Percentiles rank a stretch among this genome's conserved stretches.
phyloP scores from a whole-genome alignment of 75 land plant species.

The Chamaecyparis obtusa region DNA sequence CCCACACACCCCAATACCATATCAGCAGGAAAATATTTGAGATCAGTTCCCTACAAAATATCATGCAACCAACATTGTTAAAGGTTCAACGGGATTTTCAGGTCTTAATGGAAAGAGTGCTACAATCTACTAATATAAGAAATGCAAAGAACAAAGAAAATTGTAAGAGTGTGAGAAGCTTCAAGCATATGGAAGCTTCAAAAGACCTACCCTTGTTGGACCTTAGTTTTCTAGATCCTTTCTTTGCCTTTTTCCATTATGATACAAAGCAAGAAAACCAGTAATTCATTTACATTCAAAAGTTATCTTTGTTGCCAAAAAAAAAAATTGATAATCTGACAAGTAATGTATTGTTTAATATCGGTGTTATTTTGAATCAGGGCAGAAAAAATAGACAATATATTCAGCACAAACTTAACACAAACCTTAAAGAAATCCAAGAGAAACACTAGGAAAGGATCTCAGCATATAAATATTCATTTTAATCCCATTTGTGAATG shows the following conservation, averaged over 20 bases:
- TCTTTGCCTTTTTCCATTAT: background rate
- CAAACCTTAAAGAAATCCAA: background rate
- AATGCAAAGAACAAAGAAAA: background rate
- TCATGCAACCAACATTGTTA: background rate
- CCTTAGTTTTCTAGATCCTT: background rate
- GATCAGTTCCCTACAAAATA: background rate
- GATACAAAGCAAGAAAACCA: background rate
- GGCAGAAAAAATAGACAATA: background rate
- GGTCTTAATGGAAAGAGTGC: background rate
- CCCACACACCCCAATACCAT: no score
- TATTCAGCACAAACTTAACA: background rate
- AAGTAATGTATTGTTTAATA: background rate
- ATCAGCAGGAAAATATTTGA: background rate
- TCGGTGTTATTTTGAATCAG: background rate
- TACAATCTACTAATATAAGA: background rate
- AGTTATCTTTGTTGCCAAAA: background rate
- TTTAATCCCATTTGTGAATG: background rate
- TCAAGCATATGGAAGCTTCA: background rate
- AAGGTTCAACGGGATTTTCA: background rate
- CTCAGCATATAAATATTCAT: background rate
- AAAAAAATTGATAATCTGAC: background rate
- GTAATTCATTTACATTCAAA: background rate
- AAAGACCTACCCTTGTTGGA: background rate
- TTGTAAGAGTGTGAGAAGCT: background rate
- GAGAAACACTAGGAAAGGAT: background rate